These are phyloP conservation scores for Pythium brassicae DNA, from an alignment of 352 stramenopile genomes.

Conservation along the genomic window DNA sequence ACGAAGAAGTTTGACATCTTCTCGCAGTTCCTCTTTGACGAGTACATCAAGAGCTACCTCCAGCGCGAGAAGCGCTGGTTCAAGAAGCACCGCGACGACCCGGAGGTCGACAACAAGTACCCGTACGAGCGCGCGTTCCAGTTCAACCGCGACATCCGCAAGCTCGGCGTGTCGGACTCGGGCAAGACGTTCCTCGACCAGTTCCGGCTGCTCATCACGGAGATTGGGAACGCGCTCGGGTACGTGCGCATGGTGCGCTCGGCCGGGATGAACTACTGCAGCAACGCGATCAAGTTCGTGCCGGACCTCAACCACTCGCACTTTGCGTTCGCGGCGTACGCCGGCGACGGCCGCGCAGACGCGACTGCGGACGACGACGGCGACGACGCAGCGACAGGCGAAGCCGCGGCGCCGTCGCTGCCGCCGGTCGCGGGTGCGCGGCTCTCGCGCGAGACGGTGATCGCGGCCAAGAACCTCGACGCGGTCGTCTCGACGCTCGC, in stretches of 20 bases:
- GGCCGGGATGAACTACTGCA: conserved; percentile 91
- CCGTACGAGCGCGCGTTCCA: conserved; percentile 88
- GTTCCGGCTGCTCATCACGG: conserved; percentile 89
- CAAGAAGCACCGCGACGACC: conserved; percentile 88
- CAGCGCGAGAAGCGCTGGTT: conserved; percentile 92
- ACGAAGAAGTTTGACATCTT: conserved; percentile 90
- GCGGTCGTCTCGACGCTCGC: conserved; percentile 81
- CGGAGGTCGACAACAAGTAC: conserved; percentile 91
- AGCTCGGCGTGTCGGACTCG: conserved; percentile 80
- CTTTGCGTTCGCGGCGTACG: conserved; percentile 77
- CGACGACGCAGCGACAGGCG: conserved; percentile 56
- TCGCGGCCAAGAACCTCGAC: conserved; percentile 84
- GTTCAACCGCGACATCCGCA: conserved; percentile 91
- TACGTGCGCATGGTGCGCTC: conserved; percentile 93
- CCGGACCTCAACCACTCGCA: conserved; percentile 86
- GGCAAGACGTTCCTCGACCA: conserved; percentile 89
- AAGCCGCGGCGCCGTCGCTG: conserved; percentile 21
- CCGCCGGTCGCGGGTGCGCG: conserved; percentile 53
- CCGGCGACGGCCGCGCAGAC: conserved; percentile 41
- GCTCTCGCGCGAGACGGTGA: conserved; percentile 73
- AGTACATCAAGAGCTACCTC: conserved; percentile 93
- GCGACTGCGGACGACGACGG: conserved; percentile 7
- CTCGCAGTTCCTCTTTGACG: conserved; percentile 91
- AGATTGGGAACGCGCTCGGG: conserved; percentile 91
- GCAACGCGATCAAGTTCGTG: conserved; percentile 91